Percentiles rank a stretch among this genome's conserved stretches.
phyloP scores from a whole-genome alignment of 2,329 filamentous ascomycete genomes.

The Scortechinia acanthostroma region DNA sequence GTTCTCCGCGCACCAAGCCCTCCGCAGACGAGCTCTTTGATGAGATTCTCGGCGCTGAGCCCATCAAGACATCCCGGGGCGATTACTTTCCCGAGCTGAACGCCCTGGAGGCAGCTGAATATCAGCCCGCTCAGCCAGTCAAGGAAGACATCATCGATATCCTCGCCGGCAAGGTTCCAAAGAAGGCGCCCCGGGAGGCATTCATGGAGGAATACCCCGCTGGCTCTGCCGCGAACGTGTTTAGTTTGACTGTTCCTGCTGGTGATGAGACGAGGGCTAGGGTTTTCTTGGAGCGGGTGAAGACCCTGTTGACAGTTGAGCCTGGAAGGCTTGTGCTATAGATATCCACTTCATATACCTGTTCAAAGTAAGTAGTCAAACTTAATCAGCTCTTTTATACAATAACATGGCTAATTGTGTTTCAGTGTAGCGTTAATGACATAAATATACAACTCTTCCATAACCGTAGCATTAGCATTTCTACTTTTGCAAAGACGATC shows the following conservation, averaged over 20 bases:
- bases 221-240: conserved; percentile 45
- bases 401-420: no score
- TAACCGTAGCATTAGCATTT: no score
- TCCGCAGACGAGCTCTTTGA: conserved; percentile 58
- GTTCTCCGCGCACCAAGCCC: conserved; percentile 35
- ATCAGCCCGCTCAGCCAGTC: conserved; percentile 17
- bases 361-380: no score
- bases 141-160: conserved; percentile 56
- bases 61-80: conserved; percentile 36
- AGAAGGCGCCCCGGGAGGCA: conserved; percentile 18
- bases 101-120: conserved; percentile 15
- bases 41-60: conserved; percentile 49
- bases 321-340: conserved; percentile 43
- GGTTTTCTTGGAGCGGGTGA: conserved; percentile 55
- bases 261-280: conserved; percentile 52
- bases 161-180: conserved; percentile 30
- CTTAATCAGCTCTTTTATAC: no score
- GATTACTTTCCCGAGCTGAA: conserved; percentile 46
- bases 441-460: no score
- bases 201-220: conserved; percentile 9
- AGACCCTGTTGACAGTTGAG: conserved; percentile 47
- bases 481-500: no score
- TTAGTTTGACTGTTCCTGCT: conserved; percentile 50
- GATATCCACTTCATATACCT: no score
- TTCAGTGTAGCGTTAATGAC: no score